Evolutionary conservation across 495 filamentous ascomycete species (phyloP), one percentile per base, ranked within the genome.

Genomic region (Talaromyces trachyspermus): DNA sequence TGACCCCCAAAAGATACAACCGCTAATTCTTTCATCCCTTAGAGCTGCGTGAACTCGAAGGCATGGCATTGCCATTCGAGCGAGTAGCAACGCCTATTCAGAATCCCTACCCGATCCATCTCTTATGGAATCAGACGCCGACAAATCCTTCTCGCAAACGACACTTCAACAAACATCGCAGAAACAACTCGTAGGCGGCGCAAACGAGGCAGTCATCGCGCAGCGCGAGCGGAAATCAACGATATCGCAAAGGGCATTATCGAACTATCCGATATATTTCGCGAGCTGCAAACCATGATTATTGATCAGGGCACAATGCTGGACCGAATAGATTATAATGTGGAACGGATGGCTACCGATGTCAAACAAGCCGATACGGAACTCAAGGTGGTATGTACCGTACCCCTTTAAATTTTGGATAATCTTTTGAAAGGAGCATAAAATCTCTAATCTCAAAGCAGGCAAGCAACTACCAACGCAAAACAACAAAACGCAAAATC

Each of bases 221-320:
- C 92, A 96, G 60, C 85, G 92, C 44, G 92, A 98, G 66, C 78
- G 83, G 92, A 96, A 60, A 98, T 98, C 65, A 92, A 90, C 49
- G 88, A 95, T 50, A 97, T 98, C 50, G 92, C 92, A 0, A 89
- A 95, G 57, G 92, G 92, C 33, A 95, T 98, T 62, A 95, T 98
- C 56, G 94, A 97, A 54, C 74, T 98, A 2, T 84, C 89, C 1
- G 89, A 95, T 59, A 89, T 98, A 32, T 98, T 98, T 72, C 88
- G 91, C 37, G 94, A 97, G 52, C 67, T 98, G 15, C 94, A 98
- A 59, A 80, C 74, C 17, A 95, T 98, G 89, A 84, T 98, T 47
- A 98, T 98, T 49, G 92, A 98, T 63, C 92, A 98, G 66, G 92
- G 92, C 10, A 96, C 88, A 22, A 89, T 98, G 85, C 78, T 98